A percentile compares a stretch with the other conserved stretches of the same genome.
Conservation (phyloP, 2,329 filamentous ascomycete genomes). For the Sarocladium strictum region DNA sequence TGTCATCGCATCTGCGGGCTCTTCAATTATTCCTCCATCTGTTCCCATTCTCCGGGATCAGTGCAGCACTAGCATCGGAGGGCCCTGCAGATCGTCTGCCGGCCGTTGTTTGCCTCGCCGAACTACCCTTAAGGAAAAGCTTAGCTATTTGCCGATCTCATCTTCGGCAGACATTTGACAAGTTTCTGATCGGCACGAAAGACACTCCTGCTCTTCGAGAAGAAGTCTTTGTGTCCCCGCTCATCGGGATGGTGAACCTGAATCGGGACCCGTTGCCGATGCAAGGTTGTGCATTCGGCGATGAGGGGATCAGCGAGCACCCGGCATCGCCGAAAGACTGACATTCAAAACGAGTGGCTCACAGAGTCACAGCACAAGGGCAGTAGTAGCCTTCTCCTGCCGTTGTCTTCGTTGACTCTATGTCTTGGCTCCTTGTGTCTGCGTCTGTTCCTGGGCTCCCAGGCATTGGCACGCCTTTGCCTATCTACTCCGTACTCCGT, state of each 20-base stretch:
- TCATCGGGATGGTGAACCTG: neutral
- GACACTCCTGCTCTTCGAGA: neutral
- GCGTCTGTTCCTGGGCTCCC: too few relatives aligned
- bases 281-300: slow-evolving; percentile 2
- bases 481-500: too few relatives aligned
- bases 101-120: neutral
- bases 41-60: neutral
- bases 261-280: neutral
- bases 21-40: neutral
- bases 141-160: neutral
- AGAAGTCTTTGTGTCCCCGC: neutral
- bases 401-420: too few relatives aligned
- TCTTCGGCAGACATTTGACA: too few relatives aligned
- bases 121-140: neutral
- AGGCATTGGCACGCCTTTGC: too few relatives aligned
- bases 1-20: neutral
- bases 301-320: too few relatives aligned
- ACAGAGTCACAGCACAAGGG: too few relatives aligned
- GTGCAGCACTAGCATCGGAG: slow-evolving; percentile 6
- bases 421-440: too few relatives aligned
- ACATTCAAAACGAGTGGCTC: too few relatives aligned
- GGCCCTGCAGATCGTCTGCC: neutral
- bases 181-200: neutral
- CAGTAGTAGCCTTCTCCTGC: too few relatives aligned
- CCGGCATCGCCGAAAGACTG: too few relatives aligned